Evolutionary conservation across 1,284 basidiomycete genomes (phyloP), one percentile per base, ranked within the genome.

Genomic region (Austroboletus rostrupii): DNA sequence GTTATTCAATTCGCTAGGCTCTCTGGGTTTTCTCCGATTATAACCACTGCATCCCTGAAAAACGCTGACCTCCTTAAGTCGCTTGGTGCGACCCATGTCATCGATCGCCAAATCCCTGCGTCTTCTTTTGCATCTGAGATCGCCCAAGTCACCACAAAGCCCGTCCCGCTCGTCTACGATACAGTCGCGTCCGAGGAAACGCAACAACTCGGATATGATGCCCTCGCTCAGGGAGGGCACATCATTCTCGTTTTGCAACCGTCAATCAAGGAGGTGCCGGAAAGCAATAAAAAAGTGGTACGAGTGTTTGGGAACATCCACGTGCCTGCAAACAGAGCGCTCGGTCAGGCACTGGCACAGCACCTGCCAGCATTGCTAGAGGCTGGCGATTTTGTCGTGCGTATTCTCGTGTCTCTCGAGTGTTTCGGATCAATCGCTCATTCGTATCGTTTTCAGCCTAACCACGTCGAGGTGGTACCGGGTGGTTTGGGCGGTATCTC

Each of bases 1-100:
- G 70, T 59, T 3, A 59, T 73, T 33, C 71, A 72, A 55, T 61
- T 72, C 19, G 60, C 65, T 9, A 64, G 53, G 45, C 51, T 70
- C 10, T 61, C 67, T 0, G 70, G 70, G 1, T 68, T 62, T 20
- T 55, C 56, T 39, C 57, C 59, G 5, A 62, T 67, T 26, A 56
- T 70, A 45, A 57, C 67, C 6, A 71, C 72, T 1, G 62, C 69
- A n/a, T 71, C 68, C 9, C 44, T 56, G 14, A 60, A 59, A 41
- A 68, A 70, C 53, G 50, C 56, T 8, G 66, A 60, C 4, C 54
- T 63, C 17, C 56, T 72, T 21, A 69, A 66, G 47, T 61, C 61
- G 3, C 60, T 68, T 32, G 72, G 72, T 1, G 72, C 69, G 1
- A 65, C 64, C 1, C 66, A 65, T 26, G 54, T 65, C 32, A 56